These are phyloP conservation scores for Adansonia rubrostipa DNA, from an alignment of 441 rosid genomes.

Conservation along the genomic window DNA sequence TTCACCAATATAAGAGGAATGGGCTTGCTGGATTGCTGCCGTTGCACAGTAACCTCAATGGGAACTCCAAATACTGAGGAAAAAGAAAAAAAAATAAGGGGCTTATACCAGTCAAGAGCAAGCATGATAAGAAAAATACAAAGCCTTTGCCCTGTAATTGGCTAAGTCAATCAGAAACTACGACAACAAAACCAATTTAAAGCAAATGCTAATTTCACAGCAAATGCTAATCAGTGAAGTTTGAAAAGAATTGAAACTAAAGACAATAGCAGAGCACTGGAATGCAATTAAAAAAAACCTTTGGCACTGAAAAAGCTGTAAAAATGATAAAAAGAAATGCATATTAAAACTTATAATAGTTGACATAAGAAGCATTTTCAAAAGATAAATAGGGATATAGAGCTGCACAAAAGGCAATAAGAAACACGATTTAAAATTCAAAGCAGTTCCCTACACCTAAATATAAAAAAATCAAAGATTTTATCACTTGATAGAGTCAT, in stretches of 20 bases:
- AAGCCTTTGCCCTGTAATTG: neutral
- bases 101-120: slow-evolving; percentile 14
- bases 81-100: slow-evolving; percentile 11
- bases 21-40: slow-evolving; percentile 69
- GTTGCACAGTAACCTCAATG: slow-evolving; percentile 68
- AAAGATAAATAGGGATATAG: neutral
- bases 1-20: slow-evolving; percentile 70
- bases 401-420: neutral
- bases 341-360: neutral
- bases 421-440: neutral
- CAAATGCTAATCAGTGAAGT: neutral
- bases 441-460: neutral
- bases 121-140: no score
- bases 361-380: neutral
- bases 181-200: neutral
- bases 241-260: neutral
- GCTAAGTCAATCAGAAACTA: neutral
- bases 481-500: neutral
- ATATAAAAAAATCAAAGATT: neutral
- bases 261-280: neutral
- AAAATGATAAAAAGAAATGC: neutral
- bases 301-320: neutral
- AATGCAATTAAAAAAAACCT: neutral
- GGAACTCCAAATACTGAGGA: slow-evolving; percentile 85
- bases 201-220: neutral